Evolutionary conservation across 305 asterid genomes (phyloP).

Genomic region (Solanum hybrid): DNA sequence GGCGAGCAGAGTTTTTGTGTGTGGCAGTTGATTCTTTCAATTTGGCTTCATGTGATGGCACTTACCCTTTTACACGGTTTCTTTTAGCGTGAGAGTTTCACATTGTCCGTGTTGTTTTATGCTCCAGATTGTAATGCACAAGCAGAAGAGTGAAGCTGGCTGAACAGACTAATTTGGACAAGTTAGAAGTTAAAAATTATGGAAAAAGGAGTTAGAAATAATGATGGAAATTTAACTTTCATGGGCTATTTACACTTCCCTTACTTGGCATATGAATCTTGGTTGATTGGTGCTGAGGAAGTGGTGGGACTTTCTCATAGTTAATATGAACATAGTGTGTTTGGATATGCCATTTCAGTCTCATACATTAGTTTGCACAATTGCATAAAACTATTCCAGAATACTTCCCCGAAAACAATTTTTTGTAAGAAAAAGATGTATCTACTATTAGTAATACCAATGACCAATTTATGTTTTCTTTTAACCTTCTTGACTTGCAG

Average conservation of each 20-base stretch:
- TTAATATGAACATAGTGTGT: background rate
- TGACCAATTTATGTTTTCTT: background rate
- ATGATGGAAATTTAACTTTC: background rate
- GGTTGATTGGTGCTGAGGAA: background rate
- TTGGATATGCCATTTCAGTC: background rate
- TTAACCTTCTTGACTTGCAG: constrained; percentile 24
- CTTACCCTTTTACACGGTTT: background rate
- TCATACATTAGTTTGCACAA: background rate
- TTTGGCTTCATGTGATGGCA: background rate
- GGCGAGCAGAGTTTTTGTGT: background rate
- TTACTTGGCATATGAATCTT: background rate
- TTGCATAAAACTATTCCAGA: background rate
- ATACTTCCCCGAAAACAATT: background rate
- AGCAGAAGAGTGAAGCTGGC: background rate
- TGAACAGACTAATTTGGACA: background rate
- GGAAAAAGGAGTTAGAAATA: background rate
- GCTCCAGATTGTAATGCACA: constrained; percentile 4
- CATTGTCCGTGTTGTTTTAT: background rate
- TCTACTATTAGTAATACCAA: background rate
- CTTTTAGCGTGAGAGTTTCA: background rate
- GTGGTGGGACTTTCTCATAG: background rate
- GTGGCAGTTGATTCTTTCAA: background rate
- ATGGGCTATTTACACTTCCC: background rate
- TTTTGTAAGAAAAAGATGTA: background rate
- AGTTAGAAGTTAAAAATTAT: background rate